Evolutionary conservation across 2,329 filamentous ascomycete genomes (phyloP), one percentile per base, ranked within the genome.

Genomic region (Cladosporium sp.): DNA sequence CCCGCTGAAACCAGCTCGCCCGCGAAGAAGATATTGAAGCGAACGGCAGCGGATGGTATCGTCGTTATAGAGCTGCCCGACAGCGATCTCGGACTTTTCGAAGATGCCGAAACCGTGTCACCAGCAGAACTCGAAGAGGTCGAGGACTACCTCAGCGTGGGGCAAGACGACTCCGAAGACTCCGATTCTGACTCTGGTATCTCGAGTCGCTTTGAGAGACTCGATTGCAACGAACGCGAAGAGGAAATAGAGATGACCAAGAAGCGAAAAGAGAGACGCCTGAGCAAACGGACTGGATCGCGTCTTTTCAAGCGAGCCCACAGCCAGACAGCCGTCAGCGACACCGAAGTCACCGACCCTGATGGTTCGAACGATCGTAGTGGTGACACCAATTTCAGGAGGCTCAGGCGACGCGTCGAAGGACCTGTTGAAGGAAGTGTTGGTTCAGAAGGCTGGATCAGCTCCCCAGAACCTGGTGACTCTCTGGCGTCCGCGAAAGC

Each of bases 71-170:
- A 76, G 57, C 55, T 76, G 8, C 52, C 56, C 11, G 67, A 70
- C 14, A 59, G 61, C 53, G 40, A 42, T 22, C 7, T 71, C 52
- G 67, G 70, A 43, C 10, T 14, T 14, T 13, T 13, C 35, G 68
- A 66, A 49, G 71, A 74, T 52, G 62, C 71, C 48, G 72, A 75
- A 53, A 62, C 75, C 52, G 63, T 77, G 16, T 66, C 66, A 35
- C 74, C 74, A 4, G 69, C 74, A 46, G 68, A 74, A 53, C 68
- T 63, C 42, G 72, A 74, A 60, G 72, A 76, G 54, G 71, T 66
- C 7, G 65, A 63, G 33, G 72, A 67, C 43, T 68, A 71, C 13
- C 59, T 56, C 37, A 66, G 40, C 28, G 54, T 41, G 37, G 48
- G 35, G 61, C 46, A 61, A 9, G 34, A 28, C 35, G 56, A 58